Conservation (phyloP, 2,329 filamentous ascomycete species). For the Aspergillus brunneoviolaceus region DNA sequence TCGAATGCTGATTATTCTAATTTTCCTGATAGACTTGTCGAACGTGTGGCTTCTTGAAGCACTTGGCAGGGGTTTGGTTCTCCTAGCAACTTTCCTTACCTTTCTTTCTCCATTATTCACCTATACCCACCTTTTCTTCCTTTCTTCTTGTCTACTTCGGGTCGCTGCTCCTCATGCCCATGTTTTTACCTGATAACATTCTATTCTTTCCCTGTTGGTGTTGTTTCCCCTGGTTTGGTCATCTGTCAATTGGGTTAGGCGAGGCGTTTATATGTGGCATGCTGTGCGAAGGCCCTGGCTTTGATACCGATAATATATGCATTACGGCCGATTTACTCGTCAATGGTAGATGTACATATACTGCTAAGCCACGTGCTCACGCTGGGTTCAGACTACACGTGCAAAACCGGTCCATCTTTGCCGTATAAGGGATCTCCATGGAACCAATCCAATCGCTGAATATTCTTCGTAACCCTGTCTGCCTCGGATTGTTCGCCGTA, state of each 20-base stretch:
- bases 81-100: background rate
- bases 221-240: background rate
- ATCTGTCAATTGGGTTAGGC: background rate
- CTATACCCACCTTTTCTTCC: background rate
- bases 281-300: background rate
- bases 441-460: constrained; percentile 57
- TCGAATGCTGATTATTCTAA: constrained; percentile 26
- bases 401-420: constrained; percentile 52
- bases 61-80: background rate
- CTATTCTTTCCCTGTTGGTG: background rate
- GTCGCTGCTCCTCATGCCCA: background rate
- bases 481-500: constrained; percentile 62
- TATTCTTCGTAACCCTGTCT: constrained; percentile 47
- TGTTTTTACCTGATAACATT: background rate
- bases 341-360: constrained; percentile 11
- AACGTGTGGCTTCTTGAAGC: constrained; percentile 28
- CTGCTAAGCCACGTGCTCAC: background rate
- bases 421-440: constrained; percentile 61
- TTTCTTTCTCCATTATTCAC: background rate
- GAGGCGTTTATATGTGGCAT: background rate
- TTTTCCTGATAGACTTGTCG: constrained; percentile 36
- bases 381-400: constrained; percentile 30
- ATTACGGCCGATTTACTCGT: background rate
- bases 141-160: background rate
- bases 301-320: constrained; percentile 6